Percentiles rank a stretch among this genome's conserved stretches.
Evolutionary conservation across 164 flowering plant species (phyloP).

Genomic region (Berberis thunbergii): DNA sequence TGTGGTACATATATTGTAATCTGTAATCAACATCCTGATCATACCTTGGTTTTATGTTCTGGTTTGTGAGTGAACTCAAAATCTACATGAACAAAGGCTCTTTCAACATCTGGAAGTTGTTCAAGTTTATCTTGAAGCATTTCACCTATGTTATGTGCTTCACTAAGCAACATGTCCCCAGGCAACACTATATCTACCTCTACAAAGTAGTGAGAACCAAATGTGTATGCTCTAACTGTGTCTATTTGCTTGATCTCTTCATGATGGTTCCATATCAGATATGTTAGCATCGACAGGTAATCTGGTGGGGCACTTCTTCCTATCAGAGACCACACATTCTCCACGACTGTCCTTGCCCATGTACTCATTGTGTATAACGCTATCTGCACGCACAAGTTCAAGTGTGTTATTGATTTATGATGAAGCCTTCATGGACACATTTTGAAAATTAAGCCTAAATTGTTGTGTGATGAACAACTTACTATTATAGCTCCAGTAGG

Average conservation of each 20-base stretch:
- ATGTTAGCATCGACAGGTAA: slow-evolving; percentile 76
- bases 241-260: slow-evolving; percentile 60
- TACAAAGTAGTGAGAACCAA: slow-evolving; percentile 94
- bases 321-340: slow-evolving; percentile 81
- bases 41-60: slow-evolving; percentile 33
- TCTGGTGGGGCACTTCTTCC: slow-evolving; percentile 88
- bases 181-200: slow-evolving; percentile 95
- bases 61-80: slow-evolving; percentile 82
- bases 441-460: background rate
- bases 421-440: background rate
- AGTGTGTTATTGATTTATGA: background rate
- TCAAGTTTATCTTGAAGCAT: slow-evolving; percentile 86
- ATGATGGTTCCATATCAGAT: slow-evolving; percentile 95
- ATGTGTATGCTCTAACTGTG: slow-evolving; percentile 90
- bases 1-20: no score
- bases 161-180: slow-evolving; percentile 63
- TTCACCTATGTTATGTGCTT: slow-evolving; percentile 93
- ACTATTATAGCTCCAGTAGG: slow-evolving; percentile 93
- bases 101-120: slow-evolving; percentile 74
- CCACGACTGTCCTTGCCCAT: slow-evolving; percentile 86
- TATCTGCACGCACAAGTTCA: slow-evolving; percentile 34
- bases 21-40: no score
- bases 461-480: slow-evolving; percentile 18
- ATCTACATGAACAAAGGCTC: slow-evolving; percentile 93
- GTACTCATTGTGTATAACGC: slow-evolving; percentile 91